These are phyloP conservation scores for Limnomonas spitsbergensis DNA, from an alignment of 139 green algal genomes.

Conservation along the genomic window DNA sequence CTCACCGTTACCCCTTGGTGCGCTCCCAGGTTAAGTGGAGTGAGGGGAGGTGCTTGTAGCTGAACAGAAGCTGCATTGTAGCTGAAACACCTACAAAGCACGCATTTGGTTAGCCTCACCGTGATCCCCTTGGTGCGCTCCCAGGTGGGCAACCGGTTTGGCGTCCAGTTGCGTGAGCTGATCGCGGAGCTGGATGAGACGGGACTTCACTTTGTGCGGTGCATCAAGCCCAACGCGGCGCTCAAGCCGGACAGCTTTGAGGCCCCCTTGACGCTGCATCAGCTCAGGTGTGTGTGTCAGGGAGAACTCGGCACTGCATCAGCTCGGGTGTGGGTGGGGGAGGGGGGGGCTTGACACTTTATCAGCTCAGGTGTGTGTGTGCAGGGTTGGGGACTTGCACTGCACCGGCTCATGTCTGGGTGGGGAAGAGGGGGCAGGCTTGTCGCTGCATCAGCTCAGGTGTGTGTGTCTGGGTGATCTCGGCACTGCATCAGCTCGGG, in stretches of 20 bases:
- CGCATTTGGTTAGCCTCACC: too few relatives aligned
- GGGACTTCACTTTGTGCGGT: constrained; percentile 93
- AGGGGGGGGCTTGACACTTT: constrained; percentile 58
- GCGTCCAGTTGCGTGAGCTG: constrained; percentile 73
- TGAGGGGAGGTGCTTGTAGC: too few relatives aligned
- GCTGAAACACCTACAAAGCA: too few relatives aligned
- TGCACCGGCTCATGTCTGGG: too few relatives aligned
- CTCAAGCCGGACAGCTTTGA: constrained; percentile 70
- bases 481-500: too few relatives aligned
- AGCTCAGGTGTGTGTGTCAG: constrained; percentile 64
- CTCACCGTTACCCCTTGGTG: too few relatives aligned
- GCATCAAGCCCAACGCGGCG: constrained; percentile 91
- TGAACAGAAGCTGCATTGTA: too few relatives aligned
- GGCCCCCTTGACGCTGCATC: constrained; percentile 73
- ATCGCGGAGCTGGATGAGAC: constrained; percentile 70
- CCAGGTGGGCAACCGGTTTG: constrained; percentile 12
- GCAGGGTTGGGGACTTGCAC: too few relatives aligned
- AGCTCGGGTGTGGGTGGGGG: not conserved
- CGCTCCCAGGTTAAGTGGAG: too few relatives aligned
- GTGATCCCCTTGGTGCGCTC: not conserved
- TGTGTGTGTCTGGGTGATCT: too few relatives aligned
- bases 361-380: constrained; percentile 75
- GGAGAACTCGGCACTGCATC: not conserved
- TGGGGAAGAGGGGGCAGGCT: too few relatives aligned
- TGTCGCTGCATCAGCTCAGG: too few relatives aligned